Percentiles rank a stretch among this genome's conserved stretches.
Conservation (phyloP, 169 alveolate genomes). For the Perkinsus olseni region DNA sequence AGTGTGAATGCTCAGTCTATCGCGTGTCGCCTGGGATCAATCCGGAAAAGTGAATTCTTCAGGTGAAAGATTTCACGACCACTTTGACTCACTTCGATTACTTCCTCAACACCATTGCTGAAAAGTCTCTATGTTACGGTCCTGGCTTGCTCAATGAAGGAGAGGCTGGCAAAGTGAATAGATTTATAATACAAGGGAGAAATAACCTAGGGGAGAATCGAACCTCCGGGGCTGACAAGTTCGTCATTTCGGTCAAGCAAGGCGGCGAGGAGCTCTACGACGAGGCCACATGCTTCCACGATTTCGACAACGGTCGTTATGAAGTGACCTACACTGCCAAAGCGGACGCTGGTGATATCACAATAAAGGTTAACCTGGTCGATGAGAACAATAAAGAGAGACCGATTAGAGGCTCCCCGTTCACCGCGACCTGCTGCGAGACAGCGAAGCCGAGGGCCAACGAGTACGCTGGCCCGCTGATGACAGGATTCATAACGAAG, state of each 20-base stretch:
- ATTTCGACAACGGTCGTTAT: slow-evolving; percentile 41
- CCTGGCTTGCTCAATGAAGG: slow-evolving; percentile 82
- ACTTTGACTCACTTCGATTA: slow-evolving; percentile 51
- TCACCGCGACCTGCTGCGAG: slow-evolving; percentile 52
- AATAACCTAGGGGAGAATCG: slow-evolving; percentile 80
- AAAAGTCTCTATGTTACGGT: slow-evolving; percentile 81
- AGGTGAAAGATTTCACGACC: not conserved
- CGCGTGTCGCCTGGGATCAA: too few relatives aligned
- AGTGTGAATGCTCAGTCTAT: too few relatives aligned
- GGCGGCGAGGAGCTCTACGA: slow-evolving; percentile 14
- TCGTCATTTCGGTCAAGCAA: slow-evolving; percentile 40
- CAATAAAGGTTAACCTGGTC: slow-evolving; percentile 62
- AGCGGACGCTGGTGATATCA: slow-evolving; percentile 39
- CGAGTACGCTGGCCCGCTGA: slow-evolving; percentile 75
- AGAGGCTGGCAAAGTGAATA: slow-evolving; percentile 62
- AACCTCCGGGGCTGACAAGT: slow-evolving; percentile 81
- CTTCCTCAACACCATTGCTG: slow-evolving; percentile 80
- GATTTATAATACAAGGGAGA: slow-evolving; percentile 75
- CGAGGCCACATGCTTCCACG: slow-evolving; percentile 25
- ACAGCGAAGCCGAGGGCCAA: slow-evolving; percentile 60
- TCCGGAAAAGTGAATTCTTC: too few relatives aligned
- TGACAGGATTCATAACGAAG: slow-evolving; percentile 55
- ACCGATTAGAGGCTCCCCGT: slow-evolving; percentile 82
- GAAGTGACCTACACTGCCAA: slow-evolving; percentile 46
- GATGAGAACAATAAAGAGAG: slow-evolving; percentile 75